phyloP scores from a whole-genome alignment of 345 rosid genomes.

The Lepidium sativum region DNA sequence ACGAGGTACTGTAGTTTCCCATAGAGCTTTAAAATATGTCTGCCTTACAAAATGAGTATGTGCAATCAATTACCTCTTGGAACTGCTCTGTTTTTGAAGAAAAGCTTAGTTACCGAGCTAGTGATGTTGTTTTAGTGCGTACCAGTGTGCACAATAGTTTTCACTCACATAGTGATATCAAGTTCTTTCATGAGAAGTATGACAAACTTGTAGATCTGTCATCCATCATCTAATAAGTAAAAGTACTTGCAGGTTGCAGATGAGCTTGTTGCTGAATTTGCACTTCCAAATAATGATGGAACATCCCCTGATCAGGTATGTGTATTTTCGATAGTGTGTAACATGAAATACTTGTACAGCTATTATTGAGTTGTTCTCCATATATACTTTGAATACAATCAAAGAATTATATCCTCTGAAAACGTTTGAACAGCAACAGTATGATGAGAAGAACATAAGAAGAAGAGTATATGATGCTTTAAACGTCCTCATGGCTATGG shows the following conservation, averaged over 20 bases:
- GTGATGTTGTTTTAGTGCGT: background rate
- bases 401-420: background rate
- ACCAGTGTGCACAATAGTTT: background rate
- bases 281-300: slow-evolving; percentile 63
- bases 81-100: background rate
- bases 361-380: too few species aligned
- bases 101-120: too few species aligned
- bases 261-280: slow-evolving; percentile 98
- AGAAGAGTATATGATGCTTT: slow-evolving; percentile 98
- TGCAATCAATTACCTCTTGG: background rate
- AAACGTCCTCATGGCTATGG: slow-evolving; percentile 99
- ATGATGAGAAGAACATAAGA: slow-evolving; percentile 96
- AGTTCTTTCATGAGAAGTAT: slow-evolving; percentile 1
- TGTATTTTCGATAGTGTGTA: background rate
- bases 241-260: slow-evolving; percentile 82
- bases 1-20: slow-evolving; percentile 64
- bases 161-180: background rate
- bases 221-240: slow-evolving; percentile 27
- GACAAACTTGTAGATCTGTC: background rate
- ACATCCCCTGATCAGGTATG: slow-evolving; percentile 90
- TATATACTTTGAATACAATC: too few species aligned
- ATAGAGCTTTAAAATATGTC: background rate
- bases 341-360: background rate
- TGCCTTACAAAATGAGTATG: background rate
- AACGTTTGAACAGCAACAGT: slow-evolving; percentile 63